Base-by-base conservation (phyloP, 139 green algal species). In the Chlorella vulgaris region DNA sequence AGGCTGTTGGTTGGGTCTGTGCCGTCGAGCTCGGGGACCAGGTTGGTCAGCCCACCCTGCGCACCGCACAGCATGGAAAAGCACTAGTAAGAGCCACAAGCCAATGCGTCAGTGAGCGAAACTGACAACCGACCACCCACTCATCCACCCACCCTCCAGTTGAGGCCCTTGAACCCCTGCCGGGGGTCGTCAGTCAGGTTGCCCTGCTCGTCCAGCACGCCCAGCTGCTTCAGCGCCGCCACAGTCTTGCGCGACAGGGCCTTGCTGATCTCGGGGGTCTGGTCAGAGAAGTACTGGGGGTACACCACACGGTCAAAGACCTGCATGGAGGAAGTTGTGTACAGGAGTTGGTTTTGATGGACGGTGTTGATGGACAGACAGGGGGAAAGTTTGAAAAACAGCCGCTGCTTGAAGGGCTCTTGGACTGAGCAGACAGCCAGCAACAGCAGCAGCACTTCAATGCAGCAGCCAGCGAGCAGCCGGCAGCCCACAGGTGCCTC, bases 191-290 rank as follows among this genome's bases (percentile, higher is more conserved):
- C 69, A 6, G 31, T n/a, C 7, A 76, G n/a, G 26, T 60, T 40
- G 42, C 69, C 69, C n/a, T 76, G 7, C 8, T 60, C 69, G 29
- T 76, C 69, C 7, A 76, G 29, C 40, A 76, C 42, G 6, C 69
- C 69, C 8, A 71, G 15, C 65, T 71, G 65, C 65, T 71, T 71
- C 33, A 71, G 65, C 15, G 65, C 33, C 19, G 33, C 65, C 65
- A 71, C 65, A 29, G 36, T 71, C 65, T 47, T 71, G 3, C 24
- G 7, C 3, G 65, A 71, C 19, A 71, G 65, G 35, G 29, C 35
- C 2, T 33, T 13, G 33, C 33, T 50, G 65, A 74, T 29, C 6
- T 74, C 39, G 13, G 39, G 22, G 24, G 67, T 43, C 39, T 74
- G 67, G 67, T 74, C 67, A 4, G 67, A 74, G 39, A 74, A 74